A percentile compares a stretch with the other conserved stretches of the same genome.
Conservation (phyloP, 2,329 filamentous ascomycete genomes). For the Diplodia intermedia region DNA sequence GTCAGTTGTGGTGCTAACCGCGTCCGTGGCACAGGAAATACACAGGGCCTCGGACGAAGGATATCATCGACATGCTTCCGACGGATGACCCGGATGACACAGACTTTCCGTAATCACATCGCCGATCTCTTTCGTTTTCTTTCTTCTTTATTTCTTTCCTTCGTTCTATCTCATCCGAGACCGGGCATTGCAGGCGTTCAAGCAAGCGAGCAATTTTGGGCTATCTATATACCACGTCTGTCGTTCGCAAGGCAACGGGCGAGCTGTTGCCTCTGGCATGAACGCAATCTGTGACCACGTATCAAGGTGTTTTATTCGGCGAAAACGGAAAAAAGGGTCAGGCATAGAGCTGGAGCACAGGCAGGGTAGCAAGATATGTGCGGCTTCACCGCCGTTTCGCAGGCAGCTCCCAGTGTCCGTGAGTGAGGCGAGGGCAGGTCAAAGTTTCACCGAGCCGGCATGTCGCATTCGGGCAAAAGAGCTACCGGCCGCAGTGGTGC, state of each 20-base stretch:
- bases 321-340: constrained; percentile 14
- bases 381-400: constrained; percentile 26
- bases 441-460: background rate
- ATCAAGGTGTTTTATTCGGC: constrained; percentile 31
- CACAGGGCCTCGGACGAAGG: constrained; percentile 64
- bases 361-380: constrained; percentile 14
- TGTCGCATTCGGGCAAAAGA: background rate
- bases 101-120: constrained; percentile 6
- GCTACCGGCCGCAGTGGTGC: background rate
- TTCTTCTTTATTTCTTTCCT: background rate
- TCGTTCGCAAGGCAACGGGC: constrained; percentile 1
- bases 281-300: background rate
- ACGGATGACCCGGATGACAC: constrained; percentile 51
- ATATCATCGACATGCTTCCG: constrained; percentile 54
- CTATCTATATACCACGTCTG: constrained; percentile 18
- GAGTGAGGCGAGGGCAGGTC: background rate
- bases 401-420: constrained; percentile 1
- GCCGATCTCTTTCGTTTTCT: background rate
- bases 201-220: constrained; percentile 6
- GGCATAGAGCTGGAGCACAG: constrained; percentile 8
- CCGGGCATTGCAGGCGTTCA: constrained; percentile 21
- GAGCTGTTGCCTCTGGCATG: background rate
- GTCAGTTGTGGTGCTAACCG: constrained; percentile 15
- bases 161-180: background rate
- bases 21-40: constrained; percentile 57